A percentile compares a stretch with the other conserved stretches of the same genome.
Conservation (phyloP, 306 rosid genomes). For the Castanopsis chinensis region DNA sequence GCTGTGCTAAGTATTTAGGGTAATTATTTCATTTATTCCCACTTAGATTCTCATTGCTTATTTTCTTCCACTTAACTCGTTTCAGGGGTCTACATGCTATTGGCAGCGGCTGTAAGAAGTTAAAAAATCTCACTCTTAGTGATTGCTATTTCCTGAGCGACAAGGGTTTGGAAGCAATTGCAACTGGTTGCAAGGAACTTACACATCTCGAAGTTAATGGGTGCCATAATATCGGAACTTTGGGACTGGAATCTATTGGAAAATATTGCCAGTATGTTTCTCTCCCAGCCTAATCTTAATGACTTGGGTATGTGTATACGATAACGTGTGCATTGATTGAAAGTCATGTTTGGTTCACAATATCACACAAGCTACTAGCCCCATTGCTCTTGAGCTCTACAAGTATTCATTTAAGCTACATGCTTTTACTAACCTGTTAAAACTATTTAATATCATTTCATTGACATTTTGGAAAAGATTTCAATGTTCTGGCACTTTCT, state of each 20-base stretch:
- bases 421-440: slow-evolving; percentile 3
- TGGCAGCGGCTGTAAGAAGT: slow-evolving; percentile 86
- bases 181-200: slow-evolving; percentile 85
- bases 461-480: background rate
- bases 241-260: slow-evolving; percentile 82
- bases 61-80: slow-evolving; percentile 17
- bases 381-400: background rate
- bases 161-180: slow-evolving; percentile 91
- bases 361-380: background rate
- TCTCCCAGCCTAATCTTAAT: slow-evolving; percentile 21
- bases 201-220: slow-evolving; percentile 94
- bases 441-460: background rate
- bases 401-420: background rate
- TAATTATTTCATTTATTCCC: background rate
- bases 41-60: background rate
- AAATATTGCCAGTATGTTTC: slow-evolving; percentile 79
- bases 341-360: slow-evolving; percentile 5
- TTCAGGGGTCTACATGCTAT: slow-evolving; percentile 77
- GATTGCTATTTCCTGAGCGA: slow-evolving; percentile 90
- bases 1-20: background rate
- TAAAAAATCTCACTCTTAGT: slow-evolving; percentile 74
- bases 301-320: slow-evolving; percentile 11
- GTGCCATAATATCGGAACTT: slow-evolving; percentile 87
- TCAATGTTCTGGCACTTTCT: too few relatives aligned
- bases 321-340: slow-evolving; percentile 9